phyloP scores from a whole-genome alignment of 495 filamentous ascomycete species.

The Annulohypoxylon moriforme region DNA sequence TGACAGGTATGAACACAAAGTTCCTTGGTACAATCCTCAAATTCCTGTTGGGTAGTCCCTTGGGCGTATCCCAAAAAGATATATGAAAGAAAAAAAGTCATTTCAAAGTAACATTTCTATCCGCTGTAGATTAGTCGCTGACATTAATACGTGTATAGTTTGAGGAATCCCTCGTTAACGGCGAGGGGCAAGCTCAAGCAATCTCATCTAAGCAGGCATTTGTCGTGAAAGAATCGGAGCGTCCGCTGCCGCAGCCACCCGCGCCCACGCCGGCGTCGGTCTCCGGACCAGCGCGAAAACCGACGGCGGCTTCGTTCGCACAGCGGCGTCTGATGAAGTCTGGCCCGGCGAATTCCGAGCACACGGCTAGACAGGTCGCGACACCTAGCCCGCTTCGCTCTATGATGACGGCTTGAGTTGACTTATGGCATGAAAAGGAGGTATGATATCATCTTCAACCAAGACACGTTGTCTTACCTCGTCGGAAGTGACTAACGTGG shows the following conservation, averaged over 20 bases:
- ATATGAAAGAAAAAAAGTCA: constrained; percentile 16
- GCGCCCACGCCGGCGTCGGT: constrained; percentile 52
- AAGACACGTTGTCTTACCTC: too few relatives aligned
- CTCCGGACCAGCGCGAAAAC: constrained; percentile 54
- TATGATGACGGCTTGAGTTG: constrained; percentile 68
- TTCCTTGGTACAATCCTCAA: not conserved
- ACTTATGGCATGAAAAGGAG: constrained; percentile 43
- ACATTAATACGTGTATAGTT: constrained; percentile 63
- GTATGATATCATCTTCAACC: constrained; percentile 23
- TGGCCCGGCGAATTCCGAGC: constrained; percentile 54
- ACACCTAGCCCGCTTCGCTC: constrained; percentile 69
- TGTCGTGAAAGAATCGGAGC: constrained; percentile 45
- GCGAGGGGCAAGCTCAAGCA: constrained; percentile 88
- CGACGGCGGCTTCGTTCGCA: constrained; percentile 46
- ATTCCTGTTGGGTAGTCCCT: not conserved
- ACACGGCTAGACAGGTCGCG: constrained; percentile 54
- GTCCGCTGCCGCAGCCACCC: constrained; percentile 54
- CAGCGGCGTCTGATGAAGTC: constrained; percentile 49
- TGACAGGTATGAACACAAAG: constrained; percentile 44
- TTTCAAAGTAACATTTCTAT: not conserved
- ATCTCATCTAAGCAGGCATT: constrained; percentile 66
- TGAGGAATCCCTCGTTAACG: constrained; percentile 91
- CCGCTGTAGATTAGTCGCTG: constrained; percentile 32
- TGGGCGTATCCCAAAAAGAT: constrained; percentile 15
- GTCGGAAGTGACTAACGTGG: constrained; percentile 34